Conservation (phyloP, 1,284 basidiomycete species). For the Ustilago trichophora region DNA sequence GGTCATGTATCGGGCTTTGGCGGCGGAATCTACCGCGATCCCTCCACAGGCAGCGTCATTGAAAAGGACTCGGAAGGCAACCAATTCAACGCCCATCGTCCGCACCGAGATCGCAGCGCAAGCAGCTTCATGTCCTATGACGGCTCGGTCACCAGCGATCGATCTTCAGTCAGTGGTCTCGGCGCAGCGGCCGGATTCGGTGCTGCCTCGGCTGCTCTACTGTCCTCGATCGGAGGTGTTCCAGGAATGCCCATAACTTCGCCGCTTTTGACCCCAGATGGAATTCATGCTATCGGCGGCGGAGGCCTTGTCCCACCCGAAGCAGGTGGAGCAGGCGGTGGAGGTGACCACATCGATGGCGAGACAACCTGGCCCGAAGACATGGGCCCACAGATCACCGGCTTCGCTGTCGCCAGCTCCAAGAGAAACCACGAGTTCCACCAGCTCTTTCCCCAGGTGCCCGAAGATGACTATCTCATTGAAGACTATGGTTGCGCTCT, state of each 20-base stretch:
- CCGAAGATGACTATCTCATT: slow-evolving; percentile 96
- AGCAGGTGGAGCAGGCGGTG: slow-evolving; percentile 31
- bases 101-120: slow-evolving; percentile 26
- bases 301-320: slow-evolving; percentile 29
- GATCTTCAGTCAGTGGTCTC: slow-evolving; percentile 45
- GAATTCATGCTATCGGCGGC: slow-evolving; percentile 19
- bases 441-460: slow-evolving; percentile 83
- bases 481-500: slow-evolving; percentile 99
- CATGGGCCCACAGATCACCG: slow-evolving; percentile 67
- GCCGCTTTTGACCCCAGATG: slow-evolving; percentile 44
- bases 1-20: slow-evolving; percentile 26
- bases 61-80: slow-evolving; percentile 46
- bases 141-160: slow-evolving; percentile 42
- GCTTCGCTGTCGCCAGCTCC: slow-evolving; percentile 95
- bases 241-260: slow-evolving; percentile 34
- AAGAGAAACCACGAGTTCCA: slow-evolving; percentile 97
- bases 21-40: slow-evolving; percentile 54
- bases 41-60: slow-evolving; percentile 42
- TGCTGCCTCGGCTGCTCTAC: slow-evolving; percentile 47
- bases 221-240: slow-evolving; percentile 42
- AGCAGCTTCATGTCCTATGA: slow-evolving; percentile 47
- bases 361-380: slow-evolving; percentile 46
- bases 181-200: slow-evolving; percentile 56
- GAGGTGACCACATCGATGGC: slow-evolving; percentile 44
- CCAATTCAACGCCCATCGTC: slow-evolving; percentile 8